These are phyloP conservation scores for Taphrina communis DNA, from an alignment of 1,139 yeast genomes.

Conservation along the genomic window DNA sequence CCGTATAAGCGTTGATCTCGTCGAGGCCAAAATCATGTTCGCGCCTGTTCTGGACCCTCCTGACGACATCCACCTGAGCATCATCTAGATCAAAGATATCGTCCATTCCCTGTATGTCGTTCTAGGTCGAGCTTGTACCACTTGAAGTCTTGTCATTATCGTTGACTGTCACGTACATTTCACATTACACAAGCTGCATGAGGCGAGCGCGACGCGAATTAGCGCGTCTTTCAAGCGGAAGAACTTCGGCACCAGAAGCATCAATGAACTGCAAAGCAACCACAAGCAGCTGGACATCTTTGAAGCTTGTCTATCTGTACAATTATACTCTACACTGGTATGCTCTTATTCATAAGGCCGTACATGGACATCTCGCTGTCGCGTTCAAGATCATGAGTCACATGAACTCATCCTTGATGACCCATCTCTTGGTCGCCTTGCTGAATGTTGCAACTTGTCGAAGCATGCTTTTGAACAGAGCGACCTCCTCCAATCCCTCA, in stretches of 20 bases:
- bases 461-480: conserved; percentile 70
- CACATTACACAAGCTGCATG: too few species aligned
- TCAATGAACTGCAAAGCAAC: too few species aligned
- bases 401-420: conserved; percentile 59
- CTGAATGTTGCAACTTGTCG: conserved; percentile 65
- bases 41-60: not conserved
- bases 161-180: too few species aligned
- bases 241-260: not conserved
- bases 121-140: not conserved
- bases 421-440: conserved; percentile 62
- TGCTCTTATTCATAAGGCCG: too few species aligned
- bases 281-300: too few species aligned
- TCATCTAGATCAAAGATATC: conserved; percentile 31
- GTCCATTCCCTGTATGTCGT: conserved; percentile 5
- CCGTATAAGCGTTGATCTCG: not conserved
- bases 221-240: conserved; percentile 5
- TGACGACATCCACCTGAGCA: conserved; percentile 28
- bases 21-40: not conserved
- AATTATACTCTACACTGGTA: too few species aligned
- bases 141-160: too few species aligned
- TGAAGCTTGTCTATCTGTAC: too few species aligned
- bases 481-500: conserved; percentile 62
- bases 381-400: not conserved
- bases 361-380: too few species aligned
- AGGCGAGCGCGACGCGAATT: conserved; percentile 12